These are phyloP conservation scores for Rubia balearica DNA, from an alignment of 305 asterid genomes.

Conservation along the genomic window DNA sequence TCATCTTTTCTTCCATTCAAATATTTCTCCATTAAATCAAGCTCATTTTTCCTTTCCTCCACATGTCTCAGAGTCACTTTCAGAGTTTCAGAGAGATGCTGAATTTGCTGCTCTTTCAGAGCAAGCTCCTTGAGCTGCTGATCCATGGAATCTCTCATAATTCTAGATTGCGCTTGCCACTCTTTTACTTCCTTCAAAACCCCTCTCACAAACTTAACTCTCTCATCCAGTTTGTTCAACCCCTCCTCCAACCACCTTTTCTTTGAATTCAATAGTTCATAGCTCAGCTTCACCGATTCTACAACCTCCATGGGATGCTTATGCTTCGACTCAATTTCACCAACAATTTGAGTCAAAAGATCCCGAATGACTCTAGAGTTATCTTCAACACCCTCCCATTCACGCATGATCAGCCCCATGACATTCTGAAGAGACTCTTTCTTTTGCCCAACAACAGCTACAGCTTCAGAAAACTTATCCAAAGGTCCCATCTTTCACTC, in stretches of 20 bases:
- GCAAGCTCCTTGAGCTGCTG: conserved; percentile 1
- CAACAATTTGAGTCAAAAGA: not conserved
- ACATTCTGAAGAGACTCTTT: not conserved
- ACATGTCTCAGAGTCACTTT: not conserved
- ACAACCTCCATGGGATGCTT: not conserved
- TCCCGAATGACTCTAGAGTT: not conserved
- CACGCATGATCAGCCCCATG: conserved; percentile 1
- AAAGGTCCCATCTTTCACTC: conserved; percentile 12
- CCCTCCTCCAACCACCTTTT: not conserved
- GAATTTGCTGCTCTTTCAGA: conserved; percentile 1
- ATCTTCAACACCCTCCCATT: conserved; percentile 11
- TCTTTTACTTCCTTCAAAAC: not conserved
- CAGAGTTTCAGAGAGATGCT: not conserved
- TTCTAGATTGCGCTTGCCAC: not conserved
- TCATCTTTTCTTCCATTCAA: not conserved
- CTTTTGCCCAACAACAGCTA: conserved; percentile 5
- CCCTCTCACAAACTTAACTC: not conserved
- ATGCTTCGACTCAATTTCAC: not conserved
- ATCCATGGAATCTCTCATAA: not conserved
- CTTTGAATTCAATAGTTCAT: not conserved
- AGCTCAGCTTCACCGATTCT: not conserved
- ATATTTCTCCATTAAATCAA: not conserved
- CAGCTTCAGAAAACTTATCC: conserved; percentile 17
- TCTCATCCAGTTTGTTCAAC: not conserved
- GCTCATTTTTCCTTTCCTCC: not conserved